These are phyloP conservation scores for Kregervanrija fluxuum DNA, from an alignment of 805 yeast genomes.

Conservation along the genomic window DNA sequence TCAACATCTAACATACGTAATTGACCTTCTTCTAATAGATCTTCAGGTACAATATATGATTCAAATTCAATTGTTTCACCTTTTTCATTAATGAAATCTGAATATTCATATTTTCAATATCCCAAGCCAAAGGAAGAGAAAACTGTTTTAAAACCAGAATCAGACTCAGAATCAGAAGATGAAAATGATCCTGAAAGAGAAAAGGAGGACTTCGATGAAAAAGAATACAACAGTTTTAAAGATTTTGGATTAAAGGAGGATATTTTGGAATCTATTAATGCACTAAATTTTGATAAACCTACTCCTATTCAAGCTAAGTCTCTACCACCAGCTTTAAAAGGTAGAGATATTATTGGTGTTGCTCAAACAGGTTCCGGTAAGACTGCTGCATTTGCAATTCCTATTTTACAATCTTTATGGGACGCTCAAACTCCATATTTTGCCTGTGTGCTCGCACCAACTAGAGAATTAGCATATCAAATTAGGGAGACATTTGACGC, in stretches of 20 bases:
- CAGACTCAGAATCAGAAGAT: conserved; percentile 8
- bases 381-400: conserved; percentile 97
- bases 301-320: conserved; percentile 92
- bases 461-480: conserved; percentile 79
- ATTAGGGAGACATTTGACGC: conserved; percentile 95
- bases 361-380: conserved; percentile 99
- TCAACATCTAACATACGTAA: no score
- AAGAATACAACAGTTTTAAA: conserved; percentile 28
- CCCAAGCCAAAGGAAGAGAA: conserved; percentile 10
- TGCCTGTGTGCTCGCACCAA: conserved; percentile 83
- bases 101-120: no score
- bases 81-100: no score
- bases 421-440: conserved; percentile 81
- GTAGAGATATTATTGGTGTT: conserved; percentile 88
- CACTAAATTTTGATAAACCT: conserved; percentile 70
- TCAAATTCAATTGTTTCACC: no score
- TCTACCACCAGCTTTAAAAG: conserved; percentile 84
- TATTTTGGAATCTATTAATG: conserved; percentile 69
- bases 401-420: conserved; percentile 87
- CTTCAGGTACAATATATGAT: no score
- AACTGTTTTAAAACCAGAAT: conserved; percentile 25
- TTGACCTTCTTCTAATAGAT: no score
- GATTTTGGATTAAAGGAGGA: conserved; percentile 69
- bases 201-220: conserved; percentile 7
- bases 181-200: conserved; percentile 10